phyloP scores from a whole-genome alignment of 176 grass and related monocot genomes.

The Tuctoria greenei region DNA sequence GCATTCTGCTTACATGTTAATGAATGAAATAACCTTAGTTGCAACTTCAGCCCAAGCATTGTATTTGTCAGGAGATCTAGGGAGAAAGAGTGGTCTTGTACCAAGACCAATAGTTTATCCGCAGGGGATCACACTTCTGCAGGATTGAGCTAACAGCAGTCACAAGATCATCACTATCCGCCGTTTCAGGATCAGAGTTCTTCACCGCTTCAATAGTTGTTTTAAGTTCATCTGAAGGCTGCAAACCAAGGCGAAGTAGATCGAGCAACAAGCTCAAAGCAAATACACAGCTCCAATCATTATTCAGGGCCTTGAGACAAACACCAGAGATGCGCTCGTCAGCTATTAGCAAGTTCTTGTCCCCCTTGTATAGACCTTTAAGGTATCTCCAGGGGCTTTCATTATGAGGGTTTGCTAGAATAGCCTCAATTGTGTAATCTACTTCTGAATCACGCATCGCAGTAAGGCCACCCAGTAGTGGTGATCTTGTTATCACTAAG shows the following conservation, averaged over 20 bases:
- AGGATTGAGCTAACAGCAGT: slow-evolving; percentile 61
- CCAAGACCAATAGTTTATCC: slow-evolving; percentile 92
- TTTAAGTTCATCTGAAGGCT: slow-evolving; percentile 70
- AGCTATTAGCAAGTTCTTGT: slow-evolving; percentile 49
- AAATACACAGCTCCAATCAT: slow-evolving; percentile 48
- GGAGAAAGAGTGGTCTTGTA: slow-evolving; percentile 61
- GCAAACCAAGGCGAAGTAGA: slow-evolving; percentile 64
- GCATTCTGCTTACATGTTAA: too few relatives aligned
- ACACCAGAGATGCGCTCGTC: slow-evolving; percentile 55
- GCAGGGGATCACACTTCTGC: slow-evolving; percentile 72
- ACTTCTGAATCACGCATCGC: slow-evolving; percentile 83
- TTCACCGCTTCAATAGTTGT: slow-evolving; percentile 39
- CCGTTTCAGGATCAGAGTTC: slow-evolving; percentile 34
- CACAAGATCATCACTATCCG: slow-evolving; percentile 49
- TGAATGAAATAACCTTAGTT: too few relatives aligned
- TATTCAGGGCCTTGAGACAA: slow-evolving; percentile 76
- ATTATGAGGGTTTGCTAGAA: slow-evolving; percentile 70
- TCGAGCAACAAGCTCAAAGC: slow-evolving; percentile 77
- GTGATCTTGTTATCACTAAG: slow-evolving; percentile 83
- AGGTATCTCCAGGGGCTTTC: slow-evolving; percentile 98
- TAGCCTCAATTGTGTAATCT: slow-evolving; percentile 65
- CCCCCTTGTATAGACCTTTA: slow-evolving; percentile 73
- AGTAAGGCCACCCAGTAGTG: slow-evolving; percentile 61
- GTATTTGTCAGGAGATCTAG: slow-evolving; percentile 32
- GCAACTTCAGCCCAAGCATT: neutral